Percentiles rank a stretch among this genome's conserved stretches.
Evolutionary conservation across 257 asterid genomes (phyloP).

Genomic region (Solanum gandarillasii): DNA sequence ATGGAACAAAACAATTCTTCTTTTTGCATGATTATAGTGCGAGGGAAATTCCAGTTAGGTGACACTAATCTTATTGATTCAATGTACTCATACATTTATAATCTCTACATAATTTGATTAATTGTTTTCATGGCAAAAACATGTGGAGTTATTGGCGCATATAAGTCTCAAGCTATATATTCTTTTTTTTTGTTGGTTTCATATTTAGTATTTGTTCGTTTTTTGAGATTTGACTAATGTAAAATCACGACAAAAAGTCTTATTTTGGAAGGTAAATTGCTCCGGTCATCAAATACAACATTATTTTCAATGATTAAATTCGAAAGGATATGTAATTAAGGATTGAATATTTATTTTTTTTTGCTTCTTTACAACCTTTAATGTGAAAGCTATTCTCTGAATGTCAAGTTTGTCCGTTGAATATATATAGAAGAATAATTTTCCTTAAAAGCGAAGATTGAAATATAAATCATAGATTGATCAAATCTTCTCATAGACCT

Average conservation of each 20-base stretch:
- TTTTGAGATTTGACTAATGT: neutral
- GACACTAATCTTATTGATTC: neutral
- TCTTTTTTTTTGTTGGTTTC: neutral
- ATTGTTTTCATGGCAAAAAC: neutral
- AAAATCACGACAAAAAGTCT: rapidly evolving
- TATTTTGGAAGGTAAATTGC: neutral
- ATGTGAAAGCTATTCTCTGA: neutral
- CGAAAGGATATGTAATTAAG: neutral
- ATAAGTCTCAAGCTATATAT: neutral
- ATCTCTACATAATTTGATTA: neutral
- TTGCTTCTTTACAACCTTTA: neutral
- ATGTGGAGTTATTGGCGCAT: neutral
- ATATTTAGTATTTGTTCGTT: neutral
- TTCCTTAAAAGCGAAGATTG: neutral
- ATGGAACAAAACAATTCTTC: neutral
- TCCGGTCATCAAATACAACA: neutral
- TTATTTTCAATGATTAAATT: neutral
- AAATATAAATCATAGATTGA: neutral
- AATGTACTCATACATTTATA: neutral
- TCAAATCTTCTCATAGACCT: neutral
- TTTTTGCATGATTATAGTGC: neutral
- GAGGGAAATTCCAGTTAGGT: neutral
- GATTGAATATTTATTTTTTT: neutral
- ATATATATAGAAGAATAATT: neutral
- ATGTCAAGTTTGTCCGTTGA: neutral